Evolutionary conservation across 2,329 filamentous ascomycete genomes (phyloP), one percentile per base, ranked within the genome.

Genomic region (Rhinocladiella similis): DNA sequence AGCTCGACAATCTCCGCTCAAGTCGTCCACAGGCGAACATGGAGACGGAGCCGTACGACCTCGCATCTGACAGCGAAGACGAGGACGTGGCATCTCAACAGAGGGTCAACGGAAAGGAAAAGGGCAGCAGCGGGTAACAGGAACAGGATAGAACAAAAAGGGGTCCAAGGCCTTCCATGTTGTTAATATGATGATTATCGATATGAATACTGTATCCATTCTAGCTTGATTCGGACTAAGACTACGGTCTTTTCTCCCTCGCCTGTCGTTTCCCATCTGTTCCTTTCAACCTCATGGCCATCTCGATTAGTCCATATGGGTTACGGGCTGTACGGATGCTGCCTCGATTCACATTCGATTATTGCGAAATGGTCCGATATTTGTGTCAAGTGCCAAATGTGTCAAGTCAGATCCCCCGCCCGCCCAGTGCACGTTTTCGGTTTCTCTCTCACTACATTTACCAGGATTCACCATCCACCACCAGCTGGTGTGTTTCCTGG

Each of bases 1-100:
- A 86, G 66, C 69, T 86, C 18, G 83, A 86, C 65, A 76, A 83
- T 57, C 65, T 84, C 33, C 72, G 77, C 13, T 66, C 22, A 47
- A 57, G 48, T 46, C 59, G 53, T 25, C 50, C 43, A 20, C 59
- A 65, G 3, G 66, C 68, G 22, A 63, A 65, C n/a, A 65, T 69
- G 16, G 68, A 65, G 18, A 65, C 69, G 2, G 66, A 65, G 35
- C 74, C 71, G 36, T 81, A 81, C 65, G 75, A 77, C 49, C 67
- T 82, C 25, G 80, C 78, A 1, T 77, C 74, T 36, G 78, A 75
- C 48, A 74, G 73, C 58, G 73, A 73, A 38, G 71, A 73, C 18
- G 72, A 75, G 16, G 67, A 67, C 9, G 52, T 61, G n/a, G 50
- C 14, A 41, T 3, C 35, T 19, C 47, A 50, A 47, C 9, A 19